These are phyloP conservation scores for Psilocybe tampanensis DNA, from an alignment of 768 basidiomycete species.

Conservation along the genomic window DNA sequence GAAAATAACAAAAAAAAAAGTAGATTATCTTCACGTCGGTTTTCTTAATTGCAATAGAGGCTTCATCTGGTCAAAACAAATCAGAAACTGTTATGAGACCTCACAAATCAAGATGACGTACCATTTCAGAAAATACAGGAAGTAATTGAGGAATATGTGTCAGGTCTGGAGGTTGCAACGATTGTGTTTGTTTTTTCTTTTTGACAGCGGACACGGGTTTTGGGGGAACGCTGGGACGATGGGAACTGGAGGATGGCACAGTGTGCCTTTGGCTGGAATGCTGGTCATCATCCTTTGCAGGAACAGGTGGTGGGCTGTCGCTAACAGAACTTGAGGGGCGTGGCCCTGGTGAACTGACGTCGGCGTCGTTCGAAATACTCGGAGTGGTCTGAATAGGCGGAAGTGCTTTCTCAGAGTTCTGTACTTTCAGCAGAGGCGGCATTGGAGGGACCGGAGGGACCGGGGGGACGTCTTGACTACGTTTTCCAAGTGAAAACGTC, in stretches of 20 bases:
- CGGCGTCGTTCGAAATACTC: conserved; percentile 25
- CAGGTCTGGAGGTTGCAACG: conserved; percentile 75
- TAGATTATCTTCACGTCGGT: not conserved
- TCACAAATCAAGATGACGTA: conserved; percentile 36
- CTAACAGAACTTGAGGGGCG: conserved; percentile 37
- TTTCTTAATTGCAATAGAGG: conserved; percentile 37
- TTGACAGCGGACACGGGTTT: not conserved
- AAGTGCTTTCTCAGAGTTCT: not conserved
- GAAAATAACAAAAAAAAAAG: not conserved
- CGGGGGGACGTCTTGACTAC: conserved; percentile 38
- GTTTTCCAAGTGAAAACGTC: conserved; percentile 30
- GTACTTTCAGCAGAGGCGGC: not conserved
- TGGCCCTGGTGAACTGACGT: conserved; percentile 39
- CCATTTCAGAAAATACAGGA: conserved; percentile 92
- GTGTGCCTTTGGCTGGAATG: not conserved
- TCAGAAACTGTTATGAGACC: not conserved
- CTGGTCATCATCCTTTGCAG: conserved; percentile 6
- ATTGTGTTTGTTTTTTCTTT: conserved; percentile 46
- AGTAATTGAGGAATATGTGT: conserved; percentile 78
- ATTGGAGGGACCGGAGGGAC: conserved; percentile 43
- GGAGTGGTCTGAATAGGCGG: not conserved
- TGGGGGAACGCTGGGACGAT: not conserved
- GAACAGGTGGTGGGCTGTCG: conserved; percentile 18
- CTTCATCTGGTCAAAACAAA: conserved; percentile 37
- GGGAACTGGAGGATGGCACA: not conserved